These are phyloP conservation scores for Aspergillus neotritici DNA, from an alignment of 2,329 filamentous ascomycete species.

Conservation along the genomic window DNA sequence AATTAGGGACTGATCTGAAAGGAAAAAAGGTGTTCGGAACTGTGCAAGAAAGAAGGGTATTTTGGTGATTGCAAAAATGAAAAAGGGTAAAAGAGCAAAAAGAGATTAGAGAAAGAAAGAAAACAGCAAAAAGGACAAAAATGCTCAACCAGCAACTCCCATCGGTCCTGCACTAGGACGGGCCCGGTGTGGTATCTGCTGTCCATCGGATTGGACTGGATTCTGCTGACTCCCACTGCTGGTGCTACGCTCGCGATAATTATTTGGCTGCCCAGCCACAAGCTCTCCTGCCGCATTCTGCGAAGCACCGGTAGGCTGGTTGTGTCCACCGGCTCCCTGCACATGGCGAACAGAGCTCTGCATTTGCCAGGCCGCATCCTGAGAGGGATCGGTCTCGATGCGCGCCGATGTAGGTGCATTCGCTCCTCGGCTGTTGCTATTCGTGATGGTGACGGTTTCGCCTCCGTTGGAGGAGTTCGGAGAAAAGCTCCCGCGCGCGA, in stretches of 20 bases:
- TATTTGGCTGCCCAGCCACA: constrained; percentile 19
- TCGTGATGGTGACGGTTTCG: constrained; percentile 47
- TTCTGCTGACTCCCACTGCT: constrained; percentile 31
- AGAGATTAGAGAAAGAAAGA: constrained; percentile 7
- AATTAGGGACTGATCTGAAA: constrained; percentile 2
- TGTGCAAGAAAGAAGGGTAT: constrained; percentile 4
- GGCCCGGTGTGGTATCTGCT: constrained; percentile 33
- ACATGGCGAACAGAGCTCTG: constrained; percentile 80
- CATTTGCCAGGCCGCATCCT: constrained; percentile 65
- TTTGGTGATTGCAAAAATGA: too few relatives aligned
- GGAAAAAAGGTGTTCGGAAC: constrained; percentile 3
- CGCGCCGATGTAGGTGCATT: constrained; percentile 50
- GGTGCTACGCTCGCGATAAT: constrained; percentile 31
- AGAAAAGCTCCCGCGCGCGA: constrained; percentile 59
- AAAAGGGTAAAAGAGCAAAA: constrained; percentile 11
- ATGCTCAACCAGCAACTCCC: constrained; percentile 32
- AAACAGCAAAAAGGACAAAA: constrained; percentile 8
- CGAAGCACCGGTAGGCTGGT: constrained; percentile 25
- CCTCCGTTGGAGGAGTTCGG: constrained; percentile 49
- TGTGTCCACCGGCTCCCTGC: constrained; percentile 38
- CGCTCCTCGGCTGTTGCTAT: constrained; percentile 34
- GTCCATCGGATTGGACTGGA: constrained; percentile 22
- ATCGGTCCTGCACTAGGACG: constrained; percentile 35
- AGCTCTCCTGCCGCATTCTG: constrained; percentile 23
- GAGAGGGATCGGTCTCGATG: constrained; percentile 81